Evolutionary conservation across 2,329 filamentous ascomycete species (phyloP).

Genomic region (Cylindrodendrum hubeiense): DNA sequence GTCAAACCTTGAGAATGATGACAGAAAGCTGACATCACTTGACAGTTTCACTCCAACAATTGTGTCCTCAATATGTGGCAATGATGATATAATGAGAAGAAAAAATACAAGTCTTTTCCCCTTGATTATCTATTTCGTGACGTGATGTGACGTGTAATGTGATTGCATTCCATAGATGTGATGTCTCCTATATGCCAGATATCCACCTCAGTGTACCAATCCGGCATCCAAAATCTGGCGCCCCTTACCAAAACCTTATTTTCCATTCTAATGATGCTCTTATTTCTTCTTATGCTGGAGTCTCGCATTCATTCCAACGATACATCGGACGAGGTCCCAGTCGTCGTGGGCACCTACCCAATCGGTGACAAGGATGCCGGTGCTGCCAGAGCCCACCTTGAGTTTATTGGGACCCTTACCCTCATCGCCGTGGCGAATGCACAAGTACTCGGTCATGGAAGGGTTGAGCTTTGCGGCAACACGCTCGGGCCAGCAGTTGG

Average conservation of each 20-base stretch:
- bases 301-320: constrained; percentile 91
- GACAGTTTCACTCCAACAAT: background rate
- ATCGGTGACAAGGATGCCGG: constrained; percentile 91
- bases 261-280: background rate
- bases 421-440: constrained; percentile 65
- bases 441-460: constrained; percentile 73
- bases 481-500: constrained; percentile 91
- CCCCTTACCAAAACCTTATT: background rate
- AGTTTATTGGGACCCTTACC: constrained; percentile 63
- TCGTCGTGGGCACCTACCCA: constrained; percentile 90
- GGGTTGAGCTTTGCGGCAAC: constrained; percentile 92
- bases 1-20: background rate
- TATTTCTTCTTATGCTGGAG: constrained; percentile 58
- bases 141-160: constrained; percentile 13
- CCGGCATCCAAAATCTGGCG: constrained; percentile 7
- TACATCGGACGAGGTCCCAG: constrained; percentile 89
- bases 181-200: background rate
- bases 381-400: constrained; percentile 77
- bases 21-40: constrained; percentile 15
- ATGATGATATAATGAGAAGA: background rate
- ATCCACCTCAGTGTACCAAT: background rate
- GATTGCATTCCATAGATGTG: background rate
- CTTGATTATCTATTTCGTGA: background rate
- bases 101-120: background rate
- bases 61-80: no score